A percentile compares a stretch with the other conserved stretches of the same genome.
Conservation (phyloP, 768 basidiomycete genomes). For the Terana coerulea region DNA sequence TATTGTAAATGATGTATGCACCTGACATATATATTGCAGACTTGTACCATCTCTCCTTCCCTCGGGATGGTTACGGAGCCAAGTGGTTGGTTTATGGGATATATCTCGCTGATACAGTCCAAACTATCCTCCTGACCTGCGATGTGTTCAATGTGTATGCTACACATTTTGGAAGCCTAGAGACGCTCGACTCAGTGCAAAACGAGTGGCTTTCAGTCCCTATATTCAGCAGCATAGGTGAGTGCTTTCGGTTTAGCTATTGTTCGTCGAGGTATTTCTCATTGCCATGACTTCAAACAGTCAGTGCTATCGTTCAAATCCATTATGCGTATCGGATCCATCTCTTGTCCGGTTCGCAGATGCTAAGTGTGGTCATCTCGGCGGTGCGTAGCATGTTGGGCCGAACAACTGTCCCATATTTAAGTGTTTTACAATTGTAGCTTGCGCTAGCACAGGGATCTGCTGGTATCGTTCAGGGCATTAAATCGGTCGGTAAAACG, state of each 20-base stretch:
- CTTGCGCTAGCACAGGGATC: conserved; percentile 1
- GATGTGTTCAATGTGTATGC: conserved; percentile 27
- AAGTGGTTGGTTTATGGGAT: conserved; percentile 14
- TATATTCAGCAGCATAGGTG: conserved; percentile 4
- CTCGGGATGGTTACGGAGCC: conserved; percentile 1
- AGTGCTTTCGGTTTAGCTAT: no score
- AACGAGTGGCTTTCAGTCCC: background rate
- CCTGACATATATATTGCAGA: conserved; percentile 3
- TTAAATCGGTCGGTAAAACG: background rate
- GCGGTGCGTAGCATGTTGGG: background rate
- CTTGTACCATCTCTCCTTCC: conserved; percentile 15
- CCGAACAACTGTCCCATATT: no score
- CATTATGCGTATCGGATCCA: conserved; percentile 1
- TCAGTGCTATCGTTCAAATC: conserved; percentile 2
- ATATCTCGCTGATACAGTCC: conserved; percentile 7
- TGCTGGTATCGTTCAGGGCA: background rate
- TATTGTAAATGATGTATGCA: background rate
- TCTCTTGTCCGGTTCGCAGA: background rate
- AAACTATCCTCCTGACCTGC: conserved; percentile 18
- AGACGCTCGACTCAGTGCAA: background rate
- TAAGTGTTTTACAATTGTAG: background rate
- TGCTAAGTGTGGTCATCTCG: background rate
- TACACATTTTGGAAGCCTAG: conserved; percentile 20
- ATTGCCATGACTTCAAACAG: background rate
- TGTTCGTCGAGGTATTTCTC: no score